phyloP scores from a whole-genome alignment of 306 rosid genomes.

The Abrus pulchellus region DNA sequence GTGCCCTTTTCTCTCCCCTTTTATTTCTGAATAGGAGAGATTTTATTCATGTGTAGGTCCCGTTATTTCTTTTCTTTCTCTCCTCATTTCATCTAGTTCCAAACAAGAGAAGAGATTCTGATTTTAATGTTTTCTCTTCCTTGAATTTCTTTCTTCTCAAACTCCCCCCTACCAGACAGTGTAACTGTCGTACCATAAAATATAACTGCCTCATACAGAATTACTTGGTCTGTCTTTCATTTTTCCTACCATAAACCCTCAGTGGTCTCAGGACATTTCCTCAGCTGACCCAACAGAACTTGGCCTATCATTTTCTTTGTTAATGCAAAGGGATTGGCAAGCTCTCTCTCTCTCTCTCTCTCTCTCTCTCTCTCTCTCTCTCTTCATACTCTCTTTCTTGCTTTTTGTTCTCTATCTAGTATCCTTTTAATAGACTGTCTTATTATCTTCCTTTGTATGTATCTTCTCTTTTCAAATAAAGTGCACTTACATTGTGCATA shows the following conservation, averaged over 20 bases:
- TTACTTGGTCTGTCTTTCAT: neutral
- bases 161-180: no score
- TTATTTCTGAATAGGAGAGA: no score
- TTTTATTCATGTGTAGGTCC: no score
- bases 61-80: no score
- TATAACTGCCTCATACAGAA: neutral
- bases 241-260: neutral
- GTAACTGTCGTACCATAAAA: neutral
- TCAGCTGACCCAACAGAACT: no score
- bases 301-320: neutral
- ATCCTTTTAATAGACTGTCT: neutral
- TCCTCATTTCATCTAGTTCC: no score
- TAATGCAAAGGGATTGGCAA: neutral
- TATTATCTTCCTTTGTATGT: neutral
- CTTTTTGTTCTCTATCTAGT: neutral
- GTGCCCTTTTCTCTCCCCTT: no score
- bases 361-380: slow-evolving; percentile 2
- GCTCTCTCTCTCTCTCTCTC: neutral
- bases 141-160: no score
- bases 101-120: no score
- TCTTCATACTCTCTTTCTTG: slow-evolving; percentile 3
- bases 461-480: slow-evolving; percentile 5
- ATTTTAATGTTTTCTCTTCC: no score
- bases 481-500: neutral
- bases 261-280: no score